Evolutionary conservation across 352 stramenopile genomes (phyloP).

Genomic region (Globisporangium alternatum): DNA sequence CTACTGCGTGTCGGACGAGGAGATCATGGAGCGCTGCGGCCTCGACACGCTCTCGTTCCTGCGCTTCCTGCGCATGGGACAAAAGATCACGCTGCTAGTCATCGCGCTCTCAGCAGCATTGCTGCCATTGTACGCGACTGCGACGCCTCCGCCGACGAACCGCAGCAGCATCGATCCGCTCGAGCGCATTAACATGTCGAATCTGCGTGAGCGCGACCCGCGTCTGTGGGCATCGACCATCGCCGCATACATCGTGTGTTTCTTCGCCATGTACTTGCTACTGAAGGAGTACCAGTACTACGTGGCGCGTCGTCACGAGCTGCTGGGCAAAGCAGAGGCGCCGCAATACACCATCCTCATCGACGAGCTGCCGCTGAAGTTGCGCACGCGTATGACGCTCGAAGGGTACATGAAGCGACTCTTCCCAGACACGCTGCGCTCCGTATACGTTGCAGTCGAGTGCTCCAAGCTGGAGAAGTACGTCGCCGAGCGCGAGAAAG

Average conservation of each 20-base stretch:
- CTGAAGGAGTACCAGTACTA: constrained; percentile 67
- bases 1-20: constrained; percentile 52
- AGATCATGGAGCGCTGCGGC: constrained; percentile 66
- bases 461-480: constrained; percentile 53
- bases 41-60: constrained; percentile 76
- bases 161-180: constrained; percentile 41
- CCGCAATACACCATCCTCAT: constrained; percentile 77
- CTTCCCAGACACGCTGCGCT: constrained; percentile 57
- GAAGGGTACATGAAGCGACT: constrained; percentile 70
- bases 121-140: constrained; percentile 73
- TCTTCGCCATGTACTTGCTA: constrained; percentile 57
- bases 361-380: constrained; percentile 56
- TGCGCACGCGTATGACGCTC: constrained; percentile 58
- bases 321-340: constrained; percentile 48
- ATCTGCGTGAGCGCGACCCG: constrained; percentile 43
- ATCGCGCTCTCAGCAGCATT: constrained; percentile 53
- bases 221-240: constrained; percentile 63
- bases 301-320: constrained; percentile 50
- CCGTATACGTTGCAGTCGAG: constrained; percentile 71
- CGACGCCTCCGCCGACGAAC: constrained; percentile 20
- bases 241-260: constrained; percentile 51
- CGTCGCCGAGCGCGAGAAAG: constrained; percentile 46
- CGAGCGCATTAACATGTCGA: constrained; percentile 73
- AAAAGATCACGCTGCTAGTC: constrained; percentile 61
- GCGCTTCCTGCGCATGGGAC: constrained; percentile 63